Evolutionary conservation across 306 rosid genomes (phyloP).

Genomic region (Dalbergia oliveri): DNA sequence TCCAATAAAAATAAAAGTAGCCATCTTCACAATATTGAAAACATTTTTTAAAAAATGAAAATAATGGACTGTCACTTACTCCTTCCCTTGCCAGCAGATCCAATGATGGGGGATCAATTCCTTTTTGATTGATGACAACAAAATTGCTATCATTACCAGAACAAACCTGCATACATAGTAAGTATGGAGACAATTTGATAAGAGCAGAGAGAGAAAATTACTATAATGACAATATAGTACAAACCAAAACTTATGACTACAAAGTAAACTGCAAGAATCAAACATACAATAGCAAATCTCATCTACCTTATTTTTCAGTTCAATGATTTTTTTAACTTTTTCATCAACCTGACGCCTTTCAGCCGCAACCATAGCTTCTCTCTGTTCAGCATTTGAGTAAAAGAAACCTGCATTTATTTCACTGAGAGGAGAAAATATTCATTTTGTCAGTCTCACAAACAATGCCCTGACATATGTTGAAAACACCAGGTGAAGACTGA

Average conservation of each 20-base stretch:
- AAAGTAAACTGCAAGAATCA: slow-evolving; percentile 6
- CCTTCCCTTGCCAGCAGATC: slow-evolving; percentile 97
- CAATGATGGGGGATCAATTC: slow-evolving; percentile 97
- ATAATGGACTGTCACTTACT: slow-evolving; percentile 59
- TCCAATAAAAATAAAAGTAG: neutral
- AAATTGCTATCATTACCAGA: slow-evolving; percentile 77
- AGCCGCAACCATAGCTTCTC: slow-evolving; percentile 95
- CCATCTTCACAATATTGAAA: slow-evolving; percentile 19
- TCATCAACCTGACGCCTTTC: slow-evolving; percentile 96
- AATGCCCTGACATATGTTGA: neutral
- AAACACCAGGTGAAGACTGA: neutral
- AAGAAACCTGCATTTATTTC: slow-evolving; percentile 97
- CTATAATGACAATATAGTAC: neutral
- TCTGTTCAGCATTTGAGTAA: slow-evolving; percentile 98
- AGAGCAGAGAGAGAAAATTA: neutral
- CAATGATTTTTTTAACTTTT: slow-evolving; percentile 84
- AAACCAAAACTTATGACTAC: neutral
- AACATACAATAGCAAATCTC: neutral
- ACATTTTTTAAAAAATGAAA: neutral
- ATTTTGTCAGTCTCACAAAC: slow-evolving; percentile 33
- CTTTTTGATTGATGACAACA: slow-evolving; percentile 92
- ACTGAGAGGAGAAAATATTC: slow-evolving; percentile 60
- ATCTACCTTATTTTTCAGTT: slow-evolving; percentile 82
- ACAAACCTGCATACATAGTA: slow-evolving; percentile 72
- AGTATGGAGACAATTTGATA: neutral